Evolutionary conservation across 306 rosid genomes (phyloP).

Genomic region (Vigna angularis): DNA sequence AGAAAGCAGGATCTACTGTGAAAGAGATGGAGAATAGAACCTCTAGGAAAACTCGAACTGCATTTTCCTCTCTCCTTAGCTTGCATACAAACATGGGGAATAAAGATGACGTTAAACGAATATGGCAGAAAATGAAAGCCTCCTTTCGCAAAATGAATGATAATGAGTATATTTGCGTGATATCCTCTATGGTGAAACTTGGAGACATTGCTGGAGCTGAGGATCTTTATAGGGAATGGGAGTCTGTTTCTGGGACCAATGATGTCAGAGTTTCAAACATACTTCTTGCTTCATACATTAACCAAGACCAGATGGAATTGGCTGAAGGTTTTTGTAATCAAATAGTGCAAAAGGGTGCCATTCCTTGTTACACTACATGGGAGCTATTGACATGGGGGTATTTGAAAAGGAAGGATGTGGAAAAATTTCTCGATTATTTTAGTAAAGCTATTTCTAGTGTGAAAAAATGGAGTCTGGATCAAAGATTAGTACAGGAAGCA

Average conservation of each 20-base stretch:
- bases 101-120: slow-evolving; percentile 66
- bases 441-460: slow-evolving; percentile 73
- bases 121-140: slow-evolving; percentile 77
- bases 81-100: slow-evolving; percentile 83
- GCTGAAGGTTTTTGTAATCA: slow-evolving; percentile 65
- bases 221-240: slow-evolving; percentile 83
- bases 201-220: slow-evolving; percentile 76
- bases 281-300: slow-evolving; percentile 78
- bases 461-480: slow-evolving; percentile 68
- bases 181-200: slow-evolving; percentile 82
- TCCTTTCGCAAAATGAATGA: slow-evolving; percentile 78
- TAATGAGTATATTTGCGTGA: slow-evolving; percentile 80
- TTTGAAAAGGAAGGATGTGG: slow-evolving; percentile 60
- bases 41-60: slow-evolving; percentile 55
- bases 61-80: slow-evolving; percentile 84
- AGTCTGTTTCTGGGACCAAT: slow-evolving; percentile 66
- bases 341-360: slow-evolving; percentile 59
- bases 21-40: slow-evolving; percentile 83
- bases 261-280: slow-evolving; percentile 77
- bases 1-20: slow-evolving; percentile 76
- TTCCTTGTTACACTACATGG: slow-evolving; percentile 79
- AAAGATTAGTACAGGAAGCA: slow-evolving; percentile 62
- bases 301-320: slow-evolving; percentile 67
- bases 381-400: slow-evolving; percentile 87
- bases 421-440: slow-evolving; percentile 64